Evolutionary conservation across 2,329 filamentous ascomycete genomes (phyloP), one percentile per base, ranked within the genome.

Genomic region (Dichotomopilus funicola): DNA sequence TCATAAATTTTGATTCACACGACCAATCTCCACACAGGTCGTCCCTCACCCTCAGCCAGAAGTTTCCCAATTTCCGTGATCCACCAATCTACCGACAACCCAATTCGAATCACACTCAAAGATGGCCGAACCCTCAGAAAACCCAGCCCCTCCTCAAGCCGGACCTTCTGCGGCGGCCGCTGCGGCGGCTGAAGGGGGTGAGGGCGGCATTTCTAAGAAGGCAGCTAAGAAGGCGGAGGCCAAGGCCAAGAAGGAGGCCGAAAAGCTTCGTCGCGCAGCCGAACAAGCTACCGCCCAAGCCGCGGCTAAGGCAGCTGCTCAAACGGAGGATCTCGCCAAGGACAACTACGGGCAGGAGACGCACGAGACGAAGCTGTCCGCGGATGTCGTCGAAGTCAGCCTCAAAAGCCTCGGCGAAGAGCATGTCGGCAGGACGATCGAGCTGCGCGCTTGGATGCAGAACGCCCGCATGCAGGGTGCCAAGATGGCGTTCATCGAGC

Each of bases 401-500:
- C 77, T 95, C 41, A 78, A 79, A 55, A 75, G 79, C 50, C 73
- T 95, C n/a, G 72, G 76, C 52, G 83, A 89, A 49, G 74, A 79
- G 52, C 75, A 87, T 69, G 72, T 85, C 45, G 87, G 83, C 65
- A 84, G 88, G 74, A 81, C 82, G 35, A 80, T 96, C 63, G 85
- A 83, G 45, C 78, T 96, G 65, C 81, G 90, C 40, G 89, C 83
- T 35, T 89, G 88, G 77, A 80, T 96, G 41, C 89, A 95, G 71
- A 96, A 95, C 75, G 83, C 88, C 36, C 83, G 92, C 62, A 85
- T 87, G 64, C 92, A 97, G 75, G 86, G 88, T 58, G 90, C 91
- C 63, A 95, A 96, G 78, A 87, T 96, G 76, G 87, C 85, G 43
- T 96, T 96, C 74, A 74, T 96, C 65, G 90, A 94, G 75, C 79